Evolutionary conservation across 495 filamentous ascomycete species (phyloP).

Genomic region (Cairneyella variabilis): DNA sequence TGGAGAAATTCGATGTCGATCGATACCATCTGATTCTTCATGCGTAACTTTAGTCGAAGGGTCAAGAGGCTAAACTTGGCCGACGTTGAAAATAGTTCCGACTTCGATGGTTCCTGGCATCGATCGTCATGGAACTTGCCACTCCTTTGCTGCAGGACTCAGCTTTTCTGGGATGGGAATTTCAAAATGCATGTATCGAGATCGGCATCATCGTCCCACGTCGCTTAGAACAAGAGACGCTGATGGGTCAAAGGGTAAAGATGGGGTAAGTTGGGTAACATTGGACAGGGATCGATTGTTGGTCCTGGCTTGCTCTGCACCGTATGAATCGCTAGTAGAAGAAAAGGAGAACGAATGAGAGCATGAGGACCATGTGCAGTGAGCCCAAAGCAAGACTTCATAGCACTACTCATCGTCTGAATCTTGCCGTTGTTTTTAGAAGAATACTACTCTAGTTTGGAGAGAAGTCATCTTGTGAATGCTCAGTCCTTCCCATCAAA

Average conservation of each 20-base stretch:
- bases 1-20: slow-evolving; percentile 3
- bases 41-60: not conserved
- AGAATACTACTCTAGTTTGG: no score
- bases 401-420: not conserved
- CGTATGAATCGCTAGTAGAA: not conserved
- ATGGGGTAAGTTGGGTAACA: not conserved
- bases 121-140: not conserved
- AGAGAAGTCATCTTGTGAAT: no score
- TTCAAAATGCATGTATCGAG: not conserved
- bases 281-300: not conserved
- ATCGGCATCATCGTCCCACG: not conserved
- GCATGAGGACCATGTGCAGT: not conserved
- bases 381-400: not conserved
- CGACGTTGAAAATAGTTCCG: not conserved
- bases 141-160: slow-evolving; percentile 3
- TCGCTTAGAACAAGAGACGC: not conserved
- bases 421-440: no score
- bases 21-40: not conserved
- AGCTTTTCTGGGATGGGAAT: slow-evolving; percentile 3
- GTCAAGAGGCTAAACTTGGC: not conserved
- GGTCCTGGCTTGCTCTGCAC: not conserved
- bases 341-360: not conserved
- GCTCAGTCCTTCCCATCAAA: no score
- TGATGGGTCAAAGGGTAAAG: not conserved
- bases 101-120: slow-evolving; percentile 1